Conservation (phyloP, 345 rosid species). For the Citrus trifoliata region DNA sequence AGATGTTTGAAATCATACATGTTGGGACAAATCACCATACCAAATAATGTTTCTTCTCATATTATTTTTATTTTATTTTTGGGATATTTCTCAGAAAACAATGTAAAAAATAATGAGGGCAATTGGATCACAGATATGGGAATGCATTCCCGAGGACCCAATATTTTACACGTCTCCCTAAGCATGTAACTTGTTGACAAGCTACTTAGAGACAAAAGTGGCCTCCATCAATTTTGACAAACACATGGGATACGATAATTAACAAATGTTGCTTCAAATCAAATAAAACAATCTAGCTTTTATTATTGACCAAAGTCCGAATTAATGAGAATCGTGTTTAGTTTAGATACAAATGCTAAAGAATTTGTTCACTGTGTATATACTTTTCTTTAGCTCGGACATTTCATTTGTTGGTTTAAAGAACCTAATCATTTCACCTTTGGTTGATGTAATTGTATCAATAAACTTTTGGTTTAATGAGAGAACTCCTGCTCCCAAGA, state of each 20-base stretch:
- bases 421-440: not conserved
- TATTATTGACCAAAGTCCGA: not conserved
- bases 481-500: too few relatives aligned
- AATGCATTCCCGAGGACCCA: not conserved
- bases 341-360: not conserved
- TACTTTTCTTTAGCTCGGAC: not conserved
- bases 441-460: not conserved
- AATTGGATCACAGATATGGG: not conserved
- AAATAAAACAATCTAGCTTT: not conserved
- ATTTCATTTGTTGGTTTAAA: not conserved
- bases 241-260: not conserved
- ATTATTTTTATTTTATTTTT: too few relatives aligned
- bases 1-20: too few relatives aligned
- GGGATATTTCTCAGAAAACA: too few relatives aligned
- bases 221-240: not conserved
- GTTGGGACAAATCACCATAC: too few relatives aligned
- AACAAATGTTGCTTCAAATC: not conserved
- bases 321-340: not conserved
- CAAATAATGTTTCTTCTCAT: too few relatives aligned
- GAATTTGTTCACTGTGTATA: accelerated
- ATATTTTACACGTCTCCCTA: not conserved
- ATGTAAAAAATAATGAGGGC: too few relatives aligned
- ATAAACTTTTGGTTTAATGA: too few relatives aligned
- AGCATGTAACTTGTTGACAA: not conserved
- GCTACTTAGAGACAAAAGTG: not conserved